phyloP scores from a whole-genome alignment of 2,329 filamentous ascomycete species.

The Botrytis fabae region DNA sequence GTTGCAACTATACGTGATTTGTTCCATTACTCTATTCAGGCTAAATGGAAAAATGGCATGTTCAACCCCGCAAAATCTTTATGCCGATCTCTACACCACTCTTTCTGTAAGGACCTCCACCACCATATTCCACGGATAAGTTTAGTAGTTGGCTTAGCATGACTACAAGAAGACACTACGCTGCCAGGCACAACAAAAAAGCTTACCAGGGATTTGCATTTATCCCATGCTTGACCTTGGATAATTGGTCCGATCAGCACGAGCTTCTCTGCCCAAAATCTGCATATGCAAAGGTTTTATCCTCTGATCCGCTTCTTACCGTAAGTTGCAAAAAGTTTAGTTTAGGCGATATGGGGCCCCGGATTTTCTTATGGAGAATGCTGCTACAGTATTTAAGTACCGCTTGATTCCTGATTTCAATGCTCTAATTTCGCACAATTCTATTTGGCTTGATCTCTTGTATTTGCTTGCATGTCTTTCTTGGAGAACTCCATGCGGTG shows the following conservation, averaged over 20 bases:
- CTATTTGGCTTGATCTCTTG: background rate
- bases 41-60: constrained; percentile 30
- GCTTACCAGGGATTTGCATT: background rate
- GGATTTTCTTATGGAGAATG: background rate
- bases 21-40: constrained; percentile 28
- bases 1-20: background rate
- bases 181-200: constrained; percentile 4
- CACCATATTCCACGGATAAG: background rate
- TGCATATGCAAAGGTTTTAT: constrained; percentile 5
- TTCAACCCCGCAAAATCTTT: constrained; percentile 36
- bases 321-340: background rate
- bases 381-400: background rate
- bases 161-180: background rate
- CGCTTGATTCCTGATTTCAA: background rate
- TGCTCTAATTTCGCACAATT: background rate
- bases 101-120: background rate
- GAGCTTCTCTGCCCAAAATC: background rate
- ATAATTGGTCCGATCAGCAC: background rate
- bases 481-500: background rate
- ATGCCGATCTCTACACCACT: constrained; percentile 31
- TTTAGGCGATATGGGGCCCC: constrained; percentile 13
- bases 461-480: background rate
- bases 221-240: background rate
- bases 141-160: background rate
- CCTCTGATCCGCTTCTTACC: background rate